Evolutionary conservation across 2,329 filamentous ascomycete genomes (phyloP).

Genomic region (Verticillium klebahnii): DNA sequence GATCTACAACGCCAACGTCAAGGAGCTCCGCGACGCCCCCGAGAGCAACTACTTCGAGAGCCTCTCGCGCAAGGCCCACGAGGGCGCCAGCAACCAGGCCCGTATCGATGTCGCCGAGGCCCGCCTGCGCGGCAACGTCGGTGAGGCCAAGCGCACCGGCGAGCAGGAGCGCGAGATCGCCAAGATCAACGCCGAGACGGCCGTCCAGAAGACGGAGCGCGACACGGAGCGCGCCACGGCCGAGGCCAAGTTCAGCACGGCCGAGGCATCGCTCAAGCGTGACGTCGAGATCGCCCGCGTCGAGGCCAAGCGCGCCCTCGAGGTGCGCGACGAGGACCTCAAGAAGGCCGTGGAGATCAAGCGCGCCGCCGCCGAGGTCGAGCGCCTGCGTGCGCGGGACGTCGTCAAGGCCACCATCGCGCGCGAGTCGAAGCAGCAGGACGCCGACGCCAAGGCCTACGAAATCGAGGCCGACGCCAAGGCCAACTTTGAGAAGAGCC

Average conservation of each 20-base stretch:
- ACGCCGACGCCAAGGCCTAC: constrained; percentile 62
- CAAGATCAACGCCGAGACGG: constrained; percentile 82
- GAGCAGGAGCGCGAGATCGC: constrained; percentile 81
- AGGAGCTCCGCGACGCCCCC: constrained; percentile 79
- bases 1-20: constrained; percentile 71
- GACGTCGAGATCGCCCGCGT: constrained; percentile 75
- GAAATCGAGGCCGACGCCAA: constrained; percentile 58
- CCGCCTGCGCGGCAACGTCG: constrained; percentile 63
- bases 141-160: constrained; percentile 73
- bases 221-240: constrained; percentile 77
- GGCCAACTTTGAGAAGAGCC: constrained; percentile 47
- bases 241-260: constrained; percentile 69
- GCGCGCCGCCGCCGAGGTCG: constrained; percentile 74
- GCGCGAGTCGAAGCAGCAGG: constrained; percentile 64
- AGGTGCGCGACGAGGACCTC: constrained; percentile 74
- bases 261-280: constrained; percentile 66
- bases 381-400: constrained; percentile 70
- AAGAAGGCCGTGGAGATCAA: constrained; percentile 73
- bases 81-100: constrained; percentile 79
- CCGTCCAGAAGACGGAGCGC: constrained; percentile 77
- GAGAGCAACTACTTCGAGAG: constrained; percentile 80
- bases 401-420: constrained; percentile 72
- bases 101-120: constrained; percentile 62
- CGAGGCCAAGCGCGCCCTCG: constrained; percentile 65
- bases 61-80: constrained; percentile 77